Base-by-base conservation (phyloP, 305 asterid species). In the Stenogyne calaminthoides region DNA sequence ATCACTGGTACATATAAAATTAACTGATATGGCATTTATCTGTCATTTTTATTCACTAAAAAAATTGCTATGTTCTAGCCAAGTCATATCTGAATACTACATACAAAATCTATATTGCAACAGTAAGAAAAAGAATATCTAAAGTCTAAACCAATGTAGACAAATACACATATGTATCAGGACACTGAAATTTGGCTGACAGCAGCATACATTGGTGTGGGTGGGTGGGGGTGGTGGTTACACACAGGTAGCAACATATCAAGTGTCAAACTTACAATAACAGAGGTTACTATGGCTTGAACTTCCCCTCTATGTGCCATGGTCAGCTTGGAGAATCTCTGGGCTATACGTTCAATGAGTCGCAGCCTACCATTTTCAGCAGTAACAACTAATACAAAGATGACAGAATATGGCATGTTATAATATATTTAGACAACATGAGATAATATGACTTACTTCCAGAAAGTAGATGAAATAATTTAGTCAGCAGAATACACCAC, bases 231-330 rank as follows among this genome's bases (percentile, higher is more conserved):
- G 42, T n/a, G 4, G 22, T 0, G 29, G 25, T 29, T 29, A 29
- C 34, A 29, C 44, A 44, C 44, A 9, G 27, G 37, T 11, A 22
- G 49, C 60, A 60, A 40, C 55, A 62, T 25, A 40, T 34, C 39
- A 54, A 39, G 66, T 47, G 57, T 51, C 49, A 65, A 70, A 86
- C 96, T 89, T 83, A 89, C 96, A 75, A 91, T 89, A 57, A 89
- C 95, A 67, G 96, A 66, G 75, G 93, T 88, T 34, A 91, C 96
- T 78, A 61, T 84, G 76, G 88, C 96, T 76, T 84, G 81, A 71
- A 91, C 84, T 83, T 91, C 96, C 61, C 96, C 95, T 82, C 70
- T 85, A 67, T 85, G 96, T 71, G 93, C 93, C 96, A 91, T 87
- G 78, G 91, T 88, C 75, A 89, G 82, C 84, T 89, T 93, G n/a